phyloP scores from a whole-genome alignment of 495 filamentous ascomycete genomes.

The Neurospora tetraspora region DNA sequence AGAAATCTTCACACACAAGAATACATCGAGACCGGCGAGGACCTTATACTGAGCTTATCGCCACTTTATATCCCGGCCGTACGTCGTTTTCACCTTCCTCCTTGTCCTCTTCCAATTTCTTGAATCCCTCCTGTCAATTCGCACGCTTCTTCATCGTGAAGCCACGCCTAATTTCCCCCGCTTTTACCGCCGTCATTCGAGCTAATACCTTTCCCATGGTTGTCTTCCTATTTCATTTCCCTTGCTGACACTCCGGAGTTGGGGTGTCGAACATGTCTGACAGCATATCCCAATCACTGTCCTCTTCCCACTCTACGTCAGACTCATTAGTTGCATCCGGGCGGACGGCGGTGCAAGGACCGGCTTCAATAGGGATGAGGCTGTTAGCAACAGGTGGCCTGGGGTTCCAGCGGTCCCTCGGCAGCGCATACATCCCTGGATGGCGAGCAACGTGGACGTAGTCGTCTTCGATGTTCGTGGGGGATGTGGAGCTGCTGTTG shows the following conservation, averaged over 20 bases:
- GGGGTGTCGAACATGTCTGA: not conserved
- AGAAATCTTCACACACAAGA: conserved; percentile 12
- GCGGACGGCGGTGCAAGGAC: not conserved
- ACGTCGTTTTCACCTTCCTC: not conserved
- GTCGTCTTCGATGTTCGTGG: not conserved
- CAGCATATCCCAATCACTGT: not conserved
- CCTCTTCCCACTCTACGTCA: not conserved
- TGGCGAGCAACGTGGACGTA: not conserved
- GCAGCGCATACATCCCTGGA: not conserved
- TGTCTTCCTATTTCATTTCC: not conserved
- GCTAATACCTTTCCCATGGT: not conserved
- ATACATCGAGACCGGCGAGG: not conserved
- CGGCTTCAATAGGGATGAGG: not conserved
- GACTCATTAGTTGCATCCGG: not conserved
- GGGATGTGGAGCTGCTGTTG: rapidly evolving
- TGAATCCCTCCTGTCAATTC: not conserved
- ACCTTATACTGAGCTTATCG: no score
- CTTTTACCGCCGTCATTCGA: not conserved
- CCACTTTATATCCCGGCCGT: not conserved
- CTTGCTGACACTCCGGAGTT: not conserved
- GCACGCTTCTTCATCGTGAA: not conserved
- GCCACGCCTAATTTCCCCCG: not conserved
- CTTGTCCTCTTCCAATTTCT: not conserved
- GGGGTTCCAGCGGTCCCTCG: not conserved
- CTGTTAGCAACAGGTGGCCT: not conserved